phyloP scores from a whole-genome alignment of 352 stramenopile species.

The Globisporangium iwayamae region DNA sequence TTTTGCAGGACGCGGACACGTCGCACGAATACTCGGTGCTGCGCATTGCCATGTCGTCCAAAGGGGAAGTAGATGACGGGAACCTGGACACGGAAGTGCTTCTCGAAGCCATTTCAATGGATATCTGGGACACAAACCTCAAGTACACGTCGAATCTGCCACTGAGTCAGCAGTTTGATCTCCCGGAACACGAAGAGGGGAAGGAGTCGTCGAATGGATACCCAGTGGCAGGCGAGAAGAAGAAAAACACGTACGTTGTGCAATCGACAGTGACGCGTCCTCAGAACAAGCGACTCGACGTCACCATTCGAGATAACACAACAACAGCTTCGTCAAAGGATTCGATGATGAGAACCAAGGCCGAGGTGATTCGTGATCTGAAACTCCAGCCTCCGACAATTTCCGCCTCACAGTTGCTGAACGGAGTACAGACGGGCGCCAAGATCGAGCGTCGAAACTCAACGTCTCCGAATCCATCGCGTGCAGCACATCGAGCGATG shows the following conservation, averaged over 20 bases:
- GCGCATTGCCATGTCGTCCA: slow-evolving; percentile 78
- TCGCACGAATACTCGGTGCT: slow-evolving; percentile 62
- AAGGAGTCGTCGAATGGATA: neutral
- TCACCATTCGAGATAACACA: neutral
- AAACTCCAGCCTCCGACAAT: slow-evolving; percentile 10
- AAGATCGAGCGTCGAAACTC: slow-evolving; percentile 31
- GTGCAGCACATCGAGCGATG: slow-evolving; percentile 57
- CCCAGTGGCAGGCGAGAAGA: neutral
- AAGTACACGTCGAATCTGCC: slow-evolving; percentile 83
- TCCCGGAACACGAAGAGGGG: slow-evolving; percentile 34
- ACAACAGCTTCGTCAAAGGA: slow-evolving; percentile 7
- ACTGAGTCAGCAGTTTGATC: slow-evolving; percentile 57
- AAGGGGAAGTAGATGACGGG: slow-evolving; percentile 47
- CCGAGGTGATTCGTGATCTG: slow-evolving; percentile 17
- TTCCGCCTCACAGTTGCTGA: neutral
- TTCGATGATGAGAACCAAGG: slow-evolving; percentile 1
- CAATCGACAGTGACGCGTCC: neutral
- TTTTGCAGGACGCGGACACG: slow-evolving; percentile 23
- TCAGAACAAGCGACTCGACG: slow-evolving; percentile 9
- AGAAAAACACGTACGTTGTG: neutral
- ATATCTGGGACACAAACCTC: slow-evolving; percentile 81
- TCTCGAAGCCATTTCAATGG: slow-evolving; percentile 82
- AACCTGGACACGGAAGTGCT: slow-evolving; percentile 75
- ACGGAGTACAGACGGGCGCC: neutral
- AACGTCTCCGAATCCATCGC: slow-evolving; percentile 46